Base-by-base conservation (phyloP, 2,329 filamentous ascomycete species). In the Fusarium lateritium region DNA sequence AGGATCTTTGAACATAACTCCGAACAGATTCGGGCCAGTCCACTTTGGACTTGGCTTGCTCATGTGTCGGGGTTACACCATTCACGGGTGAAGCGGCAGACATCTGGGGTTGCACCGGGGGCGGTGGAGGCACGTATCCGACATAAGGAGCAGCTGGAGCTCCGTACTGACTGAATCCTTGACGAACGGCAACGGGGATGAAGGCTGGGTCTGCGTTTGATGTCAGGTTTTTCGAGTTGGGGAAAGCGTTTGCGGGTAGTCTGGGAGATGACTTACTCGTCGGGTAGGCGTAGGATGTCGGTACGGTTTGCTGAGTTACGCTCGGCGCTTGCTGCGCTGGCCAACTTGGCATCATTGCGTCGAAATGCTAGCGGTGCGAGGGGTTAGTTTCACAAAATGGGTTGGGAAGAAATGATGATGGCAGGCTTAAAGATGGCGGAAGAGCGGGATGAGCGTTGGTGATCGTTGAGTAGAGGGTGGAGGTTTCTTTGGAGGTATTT, bases 1-100 rank as follows among this genome's bases (percentile, higher is more conserved):
- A 98, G 26, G 94, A 94, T 76, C 94, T 90, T 75, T 94, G 91
- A 33, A 98, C 95, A 81, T 98, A 98, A 70, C 87, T 85, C 73
- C 94, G 92, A 63, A 98, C 93, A n/a, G 91, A 88, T 43, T 88
- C 83, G 33, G 94, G 91, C 91, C 94, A 98, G 73, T 92, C 89
- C 74, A 91, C 90, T 82, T 91, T 93, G 76, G 85, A 81, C 78
- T 85, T 84, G 72, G 78, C 78, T 67, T 74, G 75, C 72, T 78
- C 74, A 60, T 72, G 65, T 50, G 74, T 69, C 60, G 72, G 61
- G 65, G 76, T 63, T 71, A 75, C 69, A 71, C 73, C 64, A 67
- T 76, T 71, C 55, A 73, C 63, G 55, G 72, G 54, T 56, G 72
- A 69, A 52, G 69, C 52, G 47, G 71, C 42, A 59, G 74, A 60